phyloP scores from a whole-genome alignment of 1,139 yeast genomes.

The Scheffersomyces quercinus region DNA sequence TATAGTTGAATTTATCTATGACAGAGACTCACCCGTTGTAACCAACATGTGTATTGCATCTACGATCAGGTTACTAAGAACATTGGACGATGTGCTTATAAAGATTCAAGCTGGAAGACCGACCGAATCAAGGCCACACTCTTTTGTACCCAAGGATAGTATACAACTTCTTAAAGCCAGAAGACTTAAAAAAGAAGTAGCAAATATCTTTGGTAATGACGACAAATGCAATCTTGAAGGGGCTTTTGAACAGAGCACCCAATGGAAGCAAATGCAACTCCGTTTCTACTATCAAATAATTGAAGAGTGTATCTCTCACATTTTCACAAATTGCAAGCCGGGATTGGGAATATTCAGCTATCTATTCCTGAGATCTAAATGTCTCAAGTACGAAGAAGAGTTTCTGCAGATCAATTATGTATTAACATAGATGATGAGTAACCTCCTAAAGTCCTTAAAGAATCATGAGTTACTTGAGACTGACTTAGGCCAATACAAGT shows the following conservation, averaged over 20 bases:
- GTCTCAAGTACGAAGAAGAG: not conserved
- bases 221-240: not conserved
- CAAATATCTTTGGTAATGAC: not conserved
- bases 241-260: not conserved
- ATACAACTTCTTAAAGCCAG: not conserved
- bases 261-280: not conserved
- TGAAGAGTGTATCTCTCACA: not conserved
- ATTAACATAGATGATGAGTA: not conserved
- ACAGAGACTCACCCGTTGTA: not conserved
- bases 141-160: not conserved
- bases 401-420: not conserved
- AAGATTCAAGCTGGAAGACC: not conserved
- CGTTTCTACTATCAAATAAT: not conserved
- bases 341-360: not conserved
- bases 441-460: not conserved
- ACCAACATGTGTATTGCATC: not conserved
- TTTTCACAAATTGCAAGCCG: not conserved
- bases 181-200: not conserved
- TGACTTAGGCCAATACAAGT: not conserved
- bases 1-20: not conserved
- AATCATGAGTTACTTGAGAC: not conserved
- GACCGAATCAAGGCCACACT: not conserved
- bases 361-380: not conserved
- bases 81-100: not conserved
- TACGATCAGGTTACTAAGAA: not conserved